These are phyloP conservation scores for Porodaedalea pini DNA, from an alignment of 1,284 basidiomycete genomes.

Conservation along the genomic window DNA sequence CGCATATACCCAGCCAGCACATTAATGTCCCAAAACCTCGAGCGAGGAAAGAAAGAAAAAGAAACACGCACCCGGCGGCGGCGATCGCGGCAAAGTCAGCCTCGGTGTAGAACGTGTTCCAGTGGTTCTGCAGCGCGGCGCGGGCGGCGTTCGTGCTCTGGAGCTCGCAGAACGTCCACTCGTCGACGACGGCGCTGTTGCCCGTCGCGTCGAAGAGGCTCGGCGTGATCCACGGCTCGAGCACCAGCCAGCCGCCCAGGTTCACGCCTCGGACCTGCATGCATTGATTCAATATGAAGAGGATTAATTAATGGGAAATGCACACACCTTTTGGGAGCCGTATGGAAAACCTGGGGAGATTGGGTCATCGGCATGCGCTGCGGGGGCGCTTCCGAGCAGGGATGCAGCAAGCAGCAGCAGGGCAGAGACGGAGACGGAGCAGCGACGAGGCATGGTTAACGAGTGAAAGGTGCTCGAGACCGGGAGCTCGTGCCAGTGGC, in stretches of 20 bases:
- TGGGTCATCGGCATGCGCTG: slow-evolving; percentile 22
- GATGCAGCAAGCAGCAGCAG: background rate
- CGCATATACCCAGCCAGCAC: background rate
- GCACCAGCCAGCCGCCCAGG: slow-evolving; percentile 77
- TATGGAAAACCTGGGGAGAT: slow-evolving; percentile 45
- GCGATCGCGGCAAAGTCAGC: slow-evolving; percentile 70
- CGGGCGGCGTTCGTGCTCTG: slow-evolving; percentile 50
- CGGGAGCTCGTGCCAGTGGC: background rate
- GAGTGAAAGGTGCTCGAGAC: background rate
- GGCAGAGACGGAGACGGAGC: background rate
- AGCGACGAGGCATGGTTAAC: background rate
- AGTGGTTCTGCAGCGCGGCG: slow-evolving; percentile 58
- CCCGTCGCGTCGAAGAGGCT: slow-evolving; percentile 81
- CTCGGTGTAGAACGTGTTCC: slow-evolving; percentile 82
- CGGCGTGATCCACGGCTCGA: slow-evolving; percentile 86
- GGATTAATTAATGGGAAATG: background rate
- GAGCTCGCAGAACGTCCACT: slow-evolving; percentile 79
- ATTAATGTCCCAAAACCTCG: slow-evolving; percentile 21
- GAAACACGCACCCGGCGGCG: slow-evolving; percentile 56
- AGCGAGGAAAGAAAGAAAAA: slow-evolving; percentile 17
- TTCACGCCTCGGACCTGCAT: slow-evolving; percentile 56
- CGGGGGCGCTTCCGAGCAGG: background rate
- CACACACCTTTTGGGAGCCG: slow-evolving; percentile 50
- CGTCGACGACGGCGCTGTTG: slow-evolving; percentile 69
- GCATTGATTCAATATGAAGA: background rate